These are phyloP conservation scores for Thielaviopsis populi DNA, from an alignment of 2,329 filamentous ascomycete genomes.

Conservation along the genomic window DNA sequence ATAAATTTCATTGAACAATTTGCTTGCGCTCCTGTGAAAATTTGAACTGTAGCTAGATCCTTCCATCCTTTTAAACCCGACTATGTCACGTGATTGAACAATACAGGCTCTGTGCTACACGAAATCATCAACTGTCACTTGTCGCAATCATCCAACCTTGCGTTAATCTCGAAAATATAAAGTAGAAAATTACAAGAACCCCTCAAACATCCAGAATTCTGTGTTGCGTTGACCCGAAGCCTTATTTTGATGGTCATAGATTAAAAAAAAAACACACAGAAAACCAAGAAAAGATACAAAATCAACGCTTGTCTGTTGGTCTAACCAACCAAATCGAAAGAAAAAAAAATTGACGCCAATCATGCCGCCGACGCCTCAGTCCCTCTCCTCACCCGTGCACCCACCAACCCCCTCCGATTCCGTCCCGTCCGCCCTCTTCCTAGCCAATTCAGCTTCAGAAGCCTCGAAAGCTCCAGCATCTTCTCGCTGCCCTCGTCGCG, in stretches of 20 bases:
- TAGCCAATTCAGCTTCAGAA: conserved; percentile 94
- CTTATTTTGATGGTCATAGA: no score
- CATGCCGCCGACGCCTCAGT: conserved; percentile 20
- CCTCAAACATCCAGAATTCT: no score
- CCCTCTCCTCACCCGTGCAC: conserved; percentile 40
- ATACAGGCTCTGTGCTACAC: not conserved
- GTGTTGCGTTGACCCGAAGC: no score
- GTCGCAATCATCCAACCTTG: no score
- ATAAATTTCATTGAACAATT: not conserved
- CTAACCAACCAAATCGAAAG: not conserved
- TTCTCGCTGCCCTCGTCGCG: conserved; percentile 60
- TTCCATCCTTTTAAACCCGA: no score
- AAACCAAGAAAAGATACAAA: not conserved
- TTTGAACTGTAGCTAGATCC: no score
- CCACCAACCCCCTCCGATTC: conserved; percentile 80
- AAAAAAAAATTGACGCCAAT: not conserved
- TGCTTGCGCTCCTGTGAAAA: not conserved
- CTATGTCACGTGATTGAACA: no score
- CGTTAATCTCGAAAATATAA: no score
- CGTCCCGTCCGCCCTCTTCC: conserved; percentile 77
- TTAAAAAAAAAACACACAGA: not conserved
- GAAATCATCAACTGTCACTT: no score
- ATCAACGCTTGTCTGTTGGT: not conserved
- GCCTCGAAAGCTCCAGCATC: conserved; percentile 69
- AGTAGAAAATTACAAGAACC: no score